Percentiles rank a stretch among this genome's conserved stretches.
phyloP scores from a whole-genome alignment of 1,284 basidiomycete species.

The Vanrija pseudolonga region DNA sequence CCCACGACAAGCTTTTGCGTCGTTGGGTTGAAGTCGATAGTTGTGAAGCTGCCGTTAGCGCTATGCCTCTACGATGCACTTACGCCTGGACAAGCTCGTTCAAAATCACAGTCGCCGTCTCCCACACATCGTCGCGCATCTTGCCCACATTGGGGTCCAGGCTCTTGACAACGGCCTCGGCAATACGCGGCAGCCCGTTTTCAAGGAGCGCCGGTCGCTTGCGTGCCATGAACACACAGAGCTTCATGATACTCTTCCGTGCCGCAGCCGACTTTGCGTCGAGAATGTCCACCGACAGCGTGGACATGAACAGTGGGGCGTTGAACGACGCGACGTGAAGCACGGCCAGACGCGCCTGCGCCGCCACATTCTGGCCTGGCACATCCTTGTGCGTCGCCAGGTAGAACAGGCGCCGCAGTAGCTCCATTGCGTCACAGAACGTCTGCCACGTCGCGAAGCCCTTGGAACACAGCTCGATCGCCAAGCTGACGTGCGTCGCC shows the following conservation, averaged over 20 bases:
- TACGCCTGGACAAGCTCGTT: constrained; percentile 84
- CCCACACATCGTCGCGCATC: constrained; percentile 79
- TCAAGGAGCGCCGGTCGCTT: constrained; percentile 86
- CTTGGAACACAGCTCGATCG: constrained; percentile 81
- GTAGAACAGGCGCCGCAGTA: constrained; percentile 78
- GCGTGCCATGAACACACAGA: constrained; percentile 89
- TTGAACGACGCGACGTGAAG: constrained; percentile 78
- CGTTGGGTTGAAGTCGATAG: constrained; percentile 80
- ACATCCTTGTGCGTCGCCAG: constrained; percentile 76
- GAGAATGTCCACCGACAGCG: constrained; percentile 83
- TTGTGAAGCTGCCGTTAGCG: constrained; percentile 66
- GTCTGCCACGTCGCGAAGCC: constrained; percentile 94
- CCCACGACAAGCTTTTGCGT: constrained; percentile 89
- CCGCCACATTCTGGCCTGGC: constrained; percentile 32
- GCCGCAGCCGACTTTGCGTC: constrained; percentile 73
- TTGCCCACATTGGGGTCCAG: constrained; percentile 84
- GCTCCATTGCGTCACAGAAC: constrained; percentile 84
- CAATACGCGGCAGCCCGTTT: constrained; percentile 77
- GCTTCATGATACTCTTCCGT: constrained; percentile 82
- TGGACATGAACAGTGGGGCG: constrained; percentile 91
- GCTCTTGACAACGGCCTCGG: constrained; percentile 95
- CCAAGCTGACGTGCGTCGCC: constrained; percentile 63
- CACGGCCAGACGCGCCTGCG: constrained; percentile 69
- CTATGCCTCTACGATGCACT: constrained; percentile 32
- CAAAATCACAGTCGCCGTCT: constrained; percentile 88